Conservation (phyloP, 73 alveolate species). For the Paramecium primaurelia region DNA sequence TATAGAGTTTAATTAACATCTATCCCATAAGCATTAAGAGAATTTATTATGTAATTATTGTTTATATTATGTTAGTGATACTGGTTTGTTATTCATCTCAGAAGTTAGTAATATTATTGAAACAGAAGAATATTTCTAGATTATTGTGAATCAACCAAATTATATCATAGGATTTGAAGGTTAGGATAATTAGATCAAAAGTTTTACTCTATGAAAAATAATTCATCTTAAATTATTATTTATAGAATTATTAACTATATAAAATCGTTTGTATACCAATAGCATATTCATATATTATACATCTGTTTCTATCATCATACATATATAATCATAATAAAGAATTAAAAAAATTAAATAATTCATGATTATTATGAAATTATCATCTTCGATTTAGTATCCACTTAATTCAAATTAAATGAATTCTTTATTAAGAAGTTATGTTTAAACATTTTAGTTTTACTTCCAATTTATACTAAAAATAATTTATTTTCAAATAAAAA, state of each 20-base stretch:
- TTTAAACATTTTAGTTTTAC: too few species aligned
- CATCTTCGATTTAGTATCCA: too few species aligned
- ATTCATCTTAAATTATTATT: background rate
- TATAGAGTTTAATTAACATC: background rate
- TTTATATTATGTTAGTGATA: background rate
- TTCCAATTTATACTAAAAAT: too few species aligned
- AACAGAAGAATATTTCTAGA: background rate
- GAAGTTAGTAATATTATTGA: background rate
- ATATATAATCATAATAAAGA: too few species aligned
- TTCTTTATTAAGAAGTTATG: too few species aligned
- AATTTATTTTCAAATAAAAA: too few species aligned
- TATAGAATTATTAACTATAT: background rate
- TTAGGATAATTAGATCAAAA: background rate
- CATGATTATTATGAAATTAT: too few species aligned
- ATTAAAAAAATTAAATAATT: too few species aligned
- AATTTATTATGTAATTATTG: background rate
- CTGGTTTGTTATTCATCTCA: constrained; percentile 17
- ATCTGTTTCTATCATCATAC: background rate
- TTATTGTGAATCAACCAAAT: background rate
- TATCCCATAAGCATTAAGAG: background rate
- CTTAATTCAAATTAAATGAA: too few species aligned
- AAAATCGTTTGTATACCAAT: too few species aligned
- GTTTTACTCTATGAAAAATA: constrained; percentile 4
- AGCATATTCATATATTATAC: background rate
- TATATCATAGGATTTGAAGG: constrained; percentile 43